A percentile compares a stretch with the other conserved stretches of the same genome.
Conservation (phyloP, 2,329 filamentous ascomycete species). For the Simplicillium aogashimaense region DNA sequence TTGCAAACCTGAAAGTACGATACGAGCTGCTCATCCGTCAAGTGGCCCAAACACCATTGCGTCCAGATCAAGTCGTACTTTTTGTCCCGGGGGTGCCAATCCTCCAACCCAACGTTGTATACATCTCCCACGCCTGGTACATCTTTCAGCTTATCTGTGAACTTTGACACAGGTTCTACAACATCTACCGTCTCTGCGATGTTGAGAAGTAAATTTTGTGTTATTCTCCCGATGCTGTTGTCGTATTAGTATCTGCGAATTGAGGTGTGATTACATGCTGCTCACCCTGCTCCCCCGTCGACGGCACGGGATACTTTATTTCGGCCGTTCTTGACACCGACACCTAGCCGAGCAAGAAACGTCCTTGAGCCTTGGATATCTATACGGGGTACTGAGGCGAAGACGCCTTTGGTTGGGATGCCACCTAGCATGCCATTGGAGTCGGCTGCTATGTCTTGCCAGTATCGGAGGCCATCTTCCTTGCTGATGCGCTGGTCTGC, state of each 20-base stretch:
- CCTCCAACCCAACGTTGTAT: conserved; percentile 64
- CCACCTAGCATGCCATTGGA: conserved; percentile 70
- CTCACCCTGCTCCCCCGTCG: conserved; percentile 30
- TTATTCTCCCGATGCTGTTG: conserved; percentile 70
- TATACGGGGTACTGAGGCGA: conserved; percentile 40
- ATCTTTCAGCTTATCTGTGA: conserved; percentile 53
- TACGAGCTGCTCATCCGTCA: conserved; percentile 65
- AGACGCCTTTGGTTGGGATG: conserved; percentile 21
- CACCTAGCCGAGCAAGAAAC: conserved; percentile 58
- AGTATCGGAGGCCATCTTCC: conserved; percentile 23
- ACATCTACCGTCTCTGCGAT: conserved; percentile 68
- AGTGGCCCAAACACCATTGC: conserved; percentile 82
- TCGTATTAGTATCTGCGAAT: neutral
- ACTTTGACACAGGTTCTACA: conserved; percentile 76
- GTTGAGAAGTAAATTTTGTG: conserved; percentile 62
- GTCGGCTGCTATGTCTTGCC: conserved; percentile 32
- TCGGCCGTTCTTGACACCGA: conserved; percentile 23
- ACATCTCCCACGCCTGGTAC: conserved; percentile 51
- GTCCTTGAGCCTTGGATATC: conserved; percentile 61
- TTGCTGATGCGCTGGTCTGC: no score
- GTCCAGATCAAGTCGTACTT: conserved; percentile 66
- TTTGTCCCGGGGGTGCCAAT: conserved; percentile 42
- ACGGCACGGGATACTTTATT: conserved; percentile 17
- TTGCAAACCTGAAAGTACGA: conserved; percentile 56
- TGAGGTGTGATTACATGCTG: conserved; percentile 1